These are phyloP conservation scores for Neofusicoccum cordaticola DNA, from an alignment of 2,329 filamentous ascomycete species.

Conservation along the genomic window DNA sequence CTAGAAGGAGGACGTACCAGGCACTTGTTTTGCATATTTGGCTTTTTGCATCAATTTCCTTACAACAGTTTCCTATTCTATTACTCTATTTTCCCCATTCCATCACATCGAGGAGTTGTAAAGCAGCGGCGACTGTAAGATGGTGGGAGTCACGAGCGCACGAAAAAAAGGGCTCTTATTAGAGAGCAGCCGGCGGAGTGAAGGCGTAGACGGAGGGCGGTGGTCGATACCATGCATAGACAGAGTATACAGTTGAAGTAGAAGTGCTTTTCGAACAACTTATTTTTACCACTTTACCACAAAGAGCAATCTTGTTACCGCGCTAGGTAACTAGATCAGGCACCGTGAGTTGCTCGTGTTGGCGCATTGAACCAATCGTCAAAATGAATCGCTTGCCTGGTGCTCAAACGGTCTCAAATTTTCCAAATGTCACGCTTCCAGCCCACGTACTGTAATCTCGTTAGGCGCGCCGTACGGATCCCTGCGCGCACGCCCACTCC, in stretches of 20 bases:
- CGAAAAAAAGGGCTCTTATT: not conserved
- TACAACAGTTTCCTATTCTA: not conserved
- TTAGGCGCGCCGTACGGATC: not conserved
- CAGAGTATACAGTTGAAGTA: too few species aligned
- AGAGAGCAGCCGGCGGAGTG: not conserved
- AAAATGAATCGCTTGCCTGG: not conserved
- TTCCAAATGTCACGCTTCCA: not conserved
- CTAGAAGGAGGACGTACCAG: not conserved
- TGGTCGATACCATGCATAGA: not conserved
- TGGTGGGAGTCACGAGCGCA: too few species aligned
- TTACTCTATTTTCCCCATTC: not conserved
- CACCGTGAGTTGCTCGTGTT: too few species aligned
- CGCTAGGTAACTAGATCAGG: too few species aligned
- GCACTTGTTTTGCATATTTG: not conserved
- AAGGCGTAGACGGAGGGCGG: not conserved
- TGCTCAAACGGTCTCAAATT: not conserved
- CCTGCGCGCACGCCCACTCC: not conserved
- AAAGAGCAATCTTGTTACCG: too few species aligned
- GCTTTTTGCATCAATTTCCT: not conserved
- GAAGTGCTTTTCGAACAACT: too few species aligned
- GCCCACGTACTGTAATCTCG: not conserved
- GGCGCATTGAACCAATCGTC: not conserved
- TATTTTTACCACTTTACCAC: too few species aligned
- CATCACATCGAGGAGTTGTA: not conserved
- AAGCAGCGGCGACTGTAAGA: not conserved